Evolutionary conservation across 352 stramenopile species (phyloP), one percentile per base, ranked within the genome.

Genomic region (Phytophthora pistaciae): DNA sequence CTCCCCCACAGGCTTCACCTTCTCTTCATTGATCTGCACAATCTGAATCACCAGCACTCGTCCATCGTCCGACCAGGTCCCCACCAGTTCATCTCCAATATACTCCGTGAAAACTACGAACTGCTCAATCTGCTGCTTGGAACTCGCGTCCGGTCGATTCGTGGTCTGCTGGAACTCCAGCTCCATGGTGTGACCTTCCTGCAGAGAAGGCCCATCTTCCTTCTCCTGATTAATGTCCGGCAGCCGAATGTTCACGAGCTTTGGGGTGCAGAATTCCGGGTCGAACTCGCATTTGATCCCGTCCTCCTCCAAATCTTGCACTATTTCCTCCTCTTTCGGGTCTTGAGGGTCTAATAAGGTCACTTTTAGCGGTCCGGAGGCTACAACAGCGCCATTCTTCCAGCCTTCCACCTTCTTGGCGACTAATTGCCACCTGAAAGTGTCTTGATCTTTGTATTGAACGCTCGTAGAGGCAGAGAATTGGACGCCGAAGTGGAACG

Each of bases 71-170:
- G 64, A 70, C 81, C 84, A 91, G 14, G 31, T 31, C 1, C 82
- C 82, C 38, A 61, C 48, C 4, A 91, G 27, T 13, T 79, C 70
- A 21, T 90, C 77, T 44, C 85, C 88, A 64, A 95, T 59, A 64
- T 93, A 91, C 38, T 78, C 70, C 8, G 79, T 72, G 59, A 95
- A 91, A 13, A 18, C 31, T 3, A 95, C 72, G 54, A 90, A 81
- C 1, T 31, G 33, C 36, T 78, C 70, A n/a, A 95, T 79, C 3
- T 78, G 68, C 6, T 75, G 29, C 16, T 78, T 83, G 0, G 75
- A 73, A 5, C 16, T 33, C 3, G 65, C 76, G 20, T 52, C 50
- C 21, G 86, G 85, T 10, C 64, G 66, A 50, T 88, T 93, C 5
- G 88, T 95, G 3, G 80, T 44, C 27, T 80, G 68, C 2, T 78